Base-by-base conservation (phyloP, 202 grass and related monocot genomes). In the Schoenoplectus tabernaemontani region DNA sequence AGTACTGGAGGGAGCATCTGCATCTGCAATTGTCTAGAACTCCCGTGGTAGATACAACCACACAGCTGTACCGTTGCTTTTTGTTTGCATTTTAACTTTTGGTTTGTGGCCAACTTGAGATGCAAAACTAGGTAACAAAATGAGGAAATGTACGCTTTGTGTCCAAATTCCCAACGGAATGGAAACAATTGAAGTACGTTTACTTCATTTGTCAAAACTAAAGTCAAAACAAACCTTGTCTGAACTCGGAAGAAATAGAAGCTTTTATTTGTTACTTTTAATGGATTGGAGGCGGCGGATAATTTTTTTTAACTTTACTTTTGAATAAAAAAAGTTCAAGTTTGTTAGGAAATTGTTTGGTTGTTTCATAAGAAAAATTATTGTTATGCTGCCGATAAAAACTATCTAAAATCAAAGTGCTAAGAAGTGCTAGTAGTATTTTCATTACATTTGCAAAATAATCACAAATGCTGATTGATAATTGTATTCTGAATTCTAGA, bases 331-430 rank as follows among this genome's bases (percentile, higher is more conserved):
- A 50, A 50, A 50, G 11, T 3, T 50, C 0, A 33, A 32, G 26
- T 67, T 67, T 73, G 44, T 73, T 73, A 51, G 44, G 69, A 73
- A 51, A 73, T 51, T 73, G 26, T 33, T 53, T 72, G 43, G 32
- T 72, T 72, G 23, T 32, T 72, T 50, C 68, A 51, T 50, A 50
- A 48, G 68, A 50, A 51, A 72, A 50, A 23, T 72, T 38, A 50
- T n/a, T 4, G 51, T n/a, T 8, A 53, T 63, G 60, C 10, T 36
- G 15, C 33, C 33, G 2, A 39, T 41, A 41, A 0, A 10, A 10
- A 33, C 11, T 1, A 66, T 39, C 20, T 41, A 9, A 41, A 66
- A 39, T 3, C 34, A 39, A 66, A 38, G 16, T 38, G 33, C n/a
- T 64, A 58, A 57, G 3, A 2, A 37, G 15, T 64, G 61, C 61